Evolutionary conservation across 1,284 basidiomycete species (phyloP).

Genomic region (Boletus sp.): DNA sequence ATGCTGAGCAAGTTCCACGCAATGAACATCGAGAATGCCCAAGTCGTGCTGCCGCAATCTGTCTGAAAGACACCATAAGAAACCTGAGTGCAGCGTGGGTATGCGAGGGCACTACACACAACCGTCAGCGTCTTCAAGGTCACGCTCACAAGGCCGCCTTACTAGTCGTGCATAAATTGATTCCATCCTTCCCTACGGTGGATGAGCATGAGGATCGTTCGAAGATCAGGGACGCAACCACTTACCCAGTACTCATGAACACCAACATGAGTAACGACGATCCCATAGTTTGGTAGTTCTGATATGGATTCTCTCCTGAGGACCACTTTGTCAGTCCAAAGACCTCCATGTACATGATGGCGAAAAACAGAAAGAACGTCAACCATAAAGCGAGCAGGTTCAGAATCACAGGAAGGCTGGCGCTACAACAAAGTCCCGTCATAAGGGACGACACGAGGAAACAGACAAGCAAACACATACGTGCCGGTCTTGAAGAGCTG

Average conservation of each 20-base stretch:
- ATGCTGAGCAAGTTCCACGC: slow-evolving; percentile 97
- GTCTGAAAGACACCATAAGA: slow-evolving; percentile 48
- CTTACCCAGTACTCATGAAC: slow-evolving; percentile 71
- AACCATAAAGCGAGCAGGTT: slow-evolving; percentile 89
- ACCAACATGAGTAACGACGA: slow-evolving; percentile 83
- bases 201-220: slow-evolving; percentile 4
- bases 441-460: slow-evolving; percentile 4
- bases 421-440: slow-evolving; percentile 40
- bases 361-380: slow-evolving; percentile 89
- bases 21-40: slow-evolving; percentile 90
- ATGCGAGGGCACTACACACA: slow-evolving; percentile 57
- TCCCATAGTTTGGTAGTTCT: slow-evolving; percentile 83
- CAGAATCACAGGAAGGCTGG: slow-evolving; percentile 84
- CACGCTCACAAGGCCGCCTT: slow-evolving; percentile 32
- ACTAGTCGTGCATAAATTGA: slow-evolving; percentile 94
- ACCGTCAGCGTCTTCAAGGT: slow-evolving; percentile 5
- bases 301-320: slow-evolving; percentile 62
- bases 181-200: slow-evolving; percentile 84
- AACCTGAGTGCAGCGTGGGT: slow-evolving; percentile 77
- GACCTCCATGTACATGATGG: slow-evolving; percentile 86
- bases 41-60: slow-evolving; percentile 86
- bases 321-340: slow-evolving; percentile 92
- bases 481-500: slow-evolving; percentile 96
- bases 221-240: slow-evolving; percentile 20
- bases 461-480: slow-evolving; percentile 45